Conservation (phyloP, 371 early-diverging fungal species). For the Actinomucor elegans region DNA sequence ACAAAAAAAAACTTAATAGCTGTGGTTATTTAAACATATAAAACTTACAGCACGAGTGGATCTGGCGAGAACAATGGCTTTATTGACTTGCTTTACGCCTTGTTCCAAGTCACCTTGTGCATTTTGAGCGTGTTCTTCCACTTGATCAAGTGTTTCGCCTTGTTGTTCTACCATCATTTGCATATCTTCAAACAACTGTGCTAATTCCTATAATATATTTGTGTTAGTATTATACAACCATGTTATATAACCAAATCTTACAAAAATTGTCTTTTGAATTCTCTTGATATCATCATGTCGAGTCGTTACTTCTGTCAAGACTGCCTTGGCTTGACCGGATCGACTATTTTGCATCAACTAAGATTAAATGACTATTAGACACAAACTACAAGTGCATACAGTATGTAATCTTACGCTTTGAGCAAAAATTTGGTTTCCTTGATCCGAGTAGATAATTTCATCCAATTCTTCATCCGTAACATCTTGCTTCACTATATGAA, state of each 20-base stretch:
- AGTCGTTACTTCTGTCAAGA: slow-evolving; percentile 82
- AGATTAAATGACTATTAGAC: not conserved
- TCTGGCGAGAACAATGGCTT: slow-evolving; percentile 71
- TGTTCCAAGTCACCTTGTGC: slow-evolving; percentile 68
- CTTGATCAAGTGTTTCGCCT: slow-evolving; percentile 70
- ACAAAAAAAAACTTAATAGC: too few relatives aligned
- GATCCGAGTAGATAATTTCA: slow-evolving; percentile 72
- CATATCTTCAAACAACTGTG: slow-evolving; percentile 90
- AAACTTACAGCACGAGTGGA: slow-evolving; percentile 70
- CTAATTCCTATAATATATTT: slow-evolving; percentile 82
- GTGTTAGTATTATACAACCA: too few relatives aligned
- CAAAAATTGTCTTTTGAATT: slow-evolving; percentile 83
- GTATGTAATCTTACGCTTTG: slow-evolving; percentile 83
- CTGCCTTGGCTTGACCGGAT: slow-evolving; percentile 78
- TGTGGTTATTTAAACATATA: too few relatives aligned
- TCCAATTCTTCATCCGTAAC: slow-evolving; percentile 84
- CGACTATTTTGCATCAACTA: slow-evolving; percentile 75
- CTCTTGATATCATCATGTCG: slow-evolving; percentile 87
- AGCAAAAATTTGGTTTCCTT: slow-evolving; percentile 79
- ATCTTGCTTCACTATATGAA: slow-evolving; percentile 75
- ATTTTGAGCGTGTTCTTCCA: slow-evolving; percentile 67
- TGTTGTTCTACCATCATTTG: slow-evolving; percentile 83
- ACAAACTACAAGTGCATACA: not conserved
- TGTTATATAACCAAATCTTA: too few relatives aligned
- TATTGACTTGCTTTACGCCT: slow-evolving; percentile 70